Conservation (phyloP, 805 yeast species). For the Starmerella geochares region DNA sequence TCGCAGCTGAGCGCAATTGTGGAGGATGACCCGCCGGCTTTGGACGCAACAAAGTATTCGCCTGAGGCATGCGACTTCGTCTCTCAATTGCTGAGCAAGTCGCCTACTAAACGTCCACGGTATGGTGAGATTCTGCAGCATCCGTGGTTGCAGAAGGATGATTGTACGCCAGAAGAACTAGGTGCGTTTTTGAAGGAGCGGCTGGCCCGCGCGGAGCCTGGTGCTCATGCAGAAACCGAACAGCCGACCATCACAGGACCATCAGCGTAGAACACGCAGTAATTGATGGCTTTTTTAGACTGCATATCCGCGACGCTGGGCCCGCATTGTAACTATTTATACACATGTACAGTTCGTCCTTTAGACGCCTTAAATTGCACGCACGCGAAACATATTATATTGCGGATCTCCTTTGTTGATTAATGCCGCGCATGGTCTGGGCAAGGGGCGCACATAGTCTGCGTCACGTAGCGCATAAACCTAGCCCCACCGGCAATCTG, state of each 20-base stretch:
- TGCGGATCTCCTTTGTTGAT: background rate
- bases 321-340: slow-evolving; percentile 7
- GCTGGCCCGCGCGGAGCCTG: slow-evolving; percentile 11
- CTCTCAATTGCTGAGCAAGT: slow-evolving; percentile 55
- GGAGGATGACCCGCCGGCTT: slow-evolving; percentile 83
- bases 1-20: slow-evolving; percentile 92
- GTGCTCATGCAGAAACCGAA: background rate
- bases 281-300: background rate
- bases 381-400: background rate
- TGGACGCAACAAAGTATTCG: slow-evolving; percentile 55
- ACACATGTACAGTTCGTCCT: background rate
- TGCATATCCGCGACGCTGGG: slow-evolving; percentile 2
- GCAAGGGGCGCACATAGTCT: background rate
- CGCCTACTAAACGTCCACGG: slow-evolving; percentile 70
- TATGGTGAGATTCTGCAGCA: slow-evolving; percentile 65
- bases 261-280: background rate
- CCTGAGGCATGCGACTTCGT: slow-evolving; percentile 78
- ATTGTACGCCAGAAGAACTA: slow-evolving; percentile 31
- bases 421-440: background rate
- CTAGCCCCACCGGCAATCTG: too few relatives aligned
- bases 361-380: too few relatives aligned
- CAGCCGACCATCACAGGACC: slow-evolving; percentile 10
- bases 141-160: slow-evolving; percentile 63
- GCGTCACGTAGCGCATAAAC: background rate
- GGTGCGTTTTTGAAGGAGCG: slow-evolving; percentile 32